phyloP scores from a whole-genome alignment of 2,329 filamentous ascomycete species.

The Macrophomina phaseolina region DNA sequence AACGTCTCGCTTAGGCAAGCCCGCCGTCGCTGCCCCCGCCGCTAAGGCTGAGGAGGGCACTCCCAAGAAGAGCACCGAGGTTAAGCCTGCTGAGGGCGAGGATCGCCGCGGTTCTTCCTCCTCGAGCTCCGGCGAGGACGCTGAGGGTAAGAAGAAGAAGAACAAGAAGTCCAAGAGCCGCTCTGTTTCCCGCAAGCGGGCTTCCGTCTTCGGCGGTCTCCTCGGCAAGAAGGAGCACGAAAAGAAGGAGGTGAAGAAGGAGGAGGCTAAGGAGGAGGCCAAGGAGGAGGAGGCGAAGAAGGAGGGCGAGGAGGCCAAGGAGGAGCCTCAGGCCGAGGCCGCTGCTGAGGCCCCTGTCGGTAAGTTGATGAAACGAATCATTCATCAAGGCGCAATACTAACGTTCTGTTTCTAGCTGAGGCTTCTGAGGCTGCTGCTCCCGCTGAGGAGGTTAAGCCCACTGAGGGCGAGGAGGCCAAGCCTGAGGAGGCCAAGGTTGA shows the following conservation, averaged over 20 bases:
- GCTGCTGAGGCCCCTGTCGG: constrained; percentile 39
- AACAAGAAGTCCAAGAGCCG: constrained; percentile 63
- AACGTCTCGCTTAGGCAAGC: constrained; percentile 47
- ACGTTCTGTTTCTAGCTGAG: constrained; percentile 6
- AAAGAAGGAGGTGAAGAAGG: constrained; percentile 45
- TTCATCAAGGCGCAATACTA: background rate
- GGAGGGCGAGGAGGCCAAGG: constrained; percentile 47
- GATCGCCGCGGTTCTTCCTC: constrained; percentile 46
- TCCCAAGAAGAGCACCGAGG: constrained; percentile 57
- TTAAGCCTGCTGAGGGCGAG: constrained; percentile 40
- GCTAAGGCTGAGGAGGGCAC: constrained; percentile 45
- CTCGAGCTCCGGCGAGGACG: constrained; percentile 50
- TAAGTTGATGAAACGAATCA: constrained; percentile 31
- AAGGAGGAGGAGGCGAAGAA: constrained; percentile 52
- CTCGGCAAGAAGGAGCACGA: constrained; percentile 65
- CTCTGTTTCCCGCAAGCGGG: constrained; percentile 64
- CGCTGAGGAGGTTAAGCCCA: constrained; percentile 47
- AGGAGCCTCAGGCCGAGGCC: constrained; percentile 42
- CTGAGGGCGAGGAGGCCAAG: constrained; percentile 34
- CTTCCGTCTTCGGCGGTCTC: constrained; percentile 63
- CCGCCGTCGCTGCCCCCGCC: constrained; percentile 46
- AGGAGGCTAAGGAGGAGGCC: constrained; percentile 51
- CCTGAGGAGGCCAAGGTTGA: constrained; percentile 48
- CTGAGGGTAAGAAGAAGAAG: constrained; percentile 53
- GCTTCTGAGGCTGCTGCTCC: constrained; percentile 40